phyloP scores from a whole-genome alignment of 805 yeast genomes.

The Candida broadrunensis region DNA sequence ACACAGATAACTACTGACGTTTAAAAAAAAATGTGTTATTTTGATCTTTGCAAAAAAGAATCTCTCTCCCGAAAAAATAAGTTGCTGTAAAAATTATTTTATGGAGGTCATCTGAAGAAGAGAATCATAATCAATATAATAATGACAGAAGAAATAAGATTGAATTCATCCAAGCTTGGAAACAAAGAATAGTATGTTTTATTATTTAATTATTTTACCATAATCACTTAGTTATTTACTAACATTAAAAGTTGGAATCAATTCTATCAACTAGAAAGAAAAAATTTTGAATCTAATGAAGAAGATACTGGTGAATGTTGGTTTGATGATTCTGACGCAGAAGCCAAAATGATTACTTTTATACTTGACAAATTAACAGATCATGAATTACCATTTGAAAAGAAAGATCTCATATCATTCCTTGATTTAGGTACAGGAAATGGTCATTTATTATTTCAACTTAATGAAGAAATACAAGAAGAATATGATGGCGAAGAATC shows the following conservation, averaged over 20 bases:
- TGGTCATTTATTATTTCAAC: constrained; percentile 79
- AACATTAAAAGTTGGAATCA: constrained; percentile 67
- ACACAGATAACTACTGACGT: too few species aligned
- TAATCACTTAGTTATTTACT: not conserved
- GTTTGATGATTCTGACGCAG: constrained; percentile 96
- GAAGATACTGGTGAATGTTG: constrained; percentile 94
- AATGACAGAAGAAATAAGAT: constrained; percentile 29
- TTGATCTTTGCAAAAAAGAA: too few species aligned
- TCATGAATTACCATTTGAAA: constrained; percentile 17
- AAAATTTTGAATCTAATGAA: constrained; percentile 69
- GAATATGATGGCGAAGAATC: constrained; percentile 29
- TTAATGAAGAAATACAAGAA: constrained; percentile 61
- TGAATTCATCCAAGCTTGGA: constrained; percentile 81
- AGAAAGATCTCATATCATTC: constrained; percentile 38
- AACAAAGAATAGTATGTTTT: constrained; percentile 68
- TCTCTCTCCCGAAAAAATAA: too few species aligned
- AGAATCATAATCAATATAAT: too few species aligned
- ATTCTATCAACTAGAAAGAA: constrained; percentile 70
- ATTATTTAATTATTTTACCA: too few species aligned
- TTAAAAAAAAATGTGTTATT: too few species aligned
- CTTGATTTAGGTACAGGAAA: constrained; percentile 95
- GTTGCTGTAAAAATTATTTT: too few species aligned
- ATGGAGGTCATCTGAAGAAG: too few species aligned
- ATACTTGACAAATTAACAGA: constrained; percentile 49
- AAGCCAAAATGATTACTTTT: constrained; percentile 74